These are phyloP conservation scores for Tylopilus rubrobrunneus DNA, from an alignment of 768 basidiomycete genomes.

Conservation along the genomic window DNA sequence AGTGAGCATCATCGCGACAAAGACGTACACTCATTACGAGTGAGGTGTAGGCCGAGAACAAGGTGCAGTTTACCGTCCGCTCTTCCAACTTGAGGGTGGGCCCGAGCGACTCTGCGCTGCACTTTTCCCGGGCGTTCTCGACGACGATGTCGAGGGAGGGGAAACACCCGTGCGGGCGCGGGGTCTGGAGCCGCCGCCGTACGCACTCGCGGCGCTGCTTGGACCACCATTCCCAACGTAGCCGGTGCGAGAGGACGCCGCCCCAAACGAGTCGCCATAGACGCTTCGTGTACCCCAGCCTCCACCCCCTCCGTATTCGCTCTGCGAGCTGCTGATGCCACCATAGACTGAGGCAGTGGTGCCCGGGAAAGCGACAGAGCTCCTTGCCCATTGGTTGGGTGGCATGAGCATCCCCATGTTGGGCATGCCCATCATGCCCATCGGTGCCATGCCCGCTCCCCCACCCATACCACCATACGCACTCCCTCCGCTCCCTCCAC, in stretches of 20 bases:
- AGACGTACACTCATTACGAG: neutral
- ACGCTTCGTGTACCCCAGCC: conserved; percentile 58
- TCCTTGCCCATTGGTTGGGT: conserved; percentile 39
- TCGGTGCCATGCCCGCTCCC: conserved; percentile 33
- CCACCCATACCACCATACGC: conserved; percentile 41
- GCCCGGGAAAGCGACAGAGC: conserved; percentile 49
- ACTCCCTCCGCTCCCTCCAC: conserved; percentile 29
- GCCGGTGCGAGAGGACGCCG: conserved; percentile 23
- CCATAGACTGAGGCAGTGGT: conserved; percentile 54
- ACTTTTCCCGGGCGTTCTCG: conserved; percentile 16
- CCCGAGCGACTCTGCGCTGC: conserved; percentile 30
- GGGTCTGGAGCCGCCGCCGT: conserved; percentile 24
- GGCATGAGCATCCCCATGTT: conserved; percentile 38
- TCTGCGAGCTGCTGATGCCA: conserved; percentile 49
- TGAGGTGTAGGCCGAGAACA: neutral
- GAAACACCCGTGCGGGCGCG: conserved; percentile 33
- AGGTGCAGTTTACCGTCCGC: conserved; percentile 9
- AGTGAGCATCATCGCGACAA: neutral
- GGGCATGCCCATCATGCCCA: conserved; percentile 40
- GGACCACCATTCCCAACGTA: conserved; percentile 2
- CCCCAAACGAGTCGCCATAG: conserved; percentile 65
- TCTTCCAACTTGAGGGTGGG: conserved; percentile 66
- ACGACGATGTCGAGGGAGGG: conserved; percentile 20
- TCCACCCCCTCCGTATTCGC: conserved; percentile 56
- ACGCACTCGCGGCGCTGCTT: conserved; percentile 15